Conservation (phyloP, 2,329 filamentous ascomycete genomes). For the Colletotrichum horii region DNA sequence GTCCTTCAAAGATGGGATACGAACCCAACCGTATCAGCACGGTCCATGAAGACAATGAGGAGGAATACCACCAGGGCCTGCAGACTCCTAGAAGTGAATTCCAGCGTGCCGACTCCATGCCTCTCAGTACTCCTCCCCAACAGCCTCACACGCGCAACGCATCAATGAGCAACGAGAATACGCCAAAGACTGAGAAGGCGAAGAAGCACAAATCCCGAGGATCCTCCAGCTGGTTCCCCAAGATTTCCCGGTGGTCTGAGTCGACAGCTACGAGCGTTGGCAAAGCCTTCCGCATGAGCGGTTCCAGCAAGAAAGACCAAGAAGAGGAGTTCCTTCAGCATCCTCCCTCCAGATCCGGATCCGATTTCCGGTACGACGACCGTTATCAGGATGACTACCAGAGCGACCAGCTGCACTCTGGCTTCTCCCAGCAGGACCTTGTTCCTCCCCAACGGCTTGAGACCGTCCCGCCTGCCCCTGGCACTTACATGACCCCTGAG, state of each 20-base stretch:
- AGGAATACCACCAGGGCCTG: conserved; percentile 65
- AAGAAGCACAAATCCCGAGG: conserved; percentile 89
- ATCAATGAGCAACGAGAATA: conserved; percentile 78
- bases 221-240: conserved; percentile 82
- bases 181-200: conserved; percentile 74
- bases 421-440: conserved; percentile 60
- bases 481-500: conserved; percentile 61
- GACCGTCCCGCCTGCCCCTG: conserved; percentile 40
- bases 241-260: conserved; percentile 97
- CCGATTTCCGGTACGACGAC: conserved; percentile 73
- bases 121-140: conserved; percentile 65
- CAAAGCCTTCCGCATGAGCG: conserved; percentile 75
- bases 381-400: conserved; percentile 60
- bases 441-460: conserved; percentile 25
- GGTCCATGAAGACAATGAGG: conserved; percentile 83
- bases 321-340: conserved; percentile 66
- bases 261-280: conserved; percentile 90
- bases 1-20: conserved; percentile 46
- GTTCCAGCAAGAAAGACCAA: conserved; percentile 59
- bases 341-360: conserved; percentile 76
- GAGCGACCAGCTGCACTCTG: conserved; percentile 65
- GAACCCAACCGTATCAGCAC: conserved; percentile 81
- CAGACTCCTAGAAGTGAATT: conserved; percentile 62
- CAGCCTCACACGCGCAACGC: conserved; percentile 41
- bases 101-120: conserved; percentile 57